Evolutionary conservation across 441 rosid genomes (phyloP).

Genomic region (Brassica hybrid): DNA sequence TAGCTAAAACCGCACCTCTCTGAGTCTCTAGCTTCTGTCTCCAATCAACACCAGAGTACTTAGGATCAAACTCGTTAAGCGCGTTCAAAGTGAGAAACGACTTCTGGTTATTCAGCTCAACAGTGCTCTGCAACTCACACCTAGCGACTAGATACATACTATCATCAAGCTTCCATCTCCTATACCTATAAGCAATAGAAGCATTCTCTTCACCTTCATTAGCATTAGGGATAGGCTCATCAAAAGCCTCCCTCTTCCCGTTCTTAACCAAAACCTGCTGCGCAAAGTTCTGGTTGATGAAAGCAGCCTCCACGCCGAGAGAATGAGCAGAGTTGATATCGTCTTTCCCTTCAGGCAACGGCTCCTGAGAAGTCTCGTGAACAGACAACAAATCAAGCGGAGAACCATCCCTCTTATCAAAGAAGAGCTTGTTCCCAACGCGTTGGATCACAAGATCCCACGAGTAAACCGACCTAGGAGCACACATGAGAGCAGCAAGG

Average conservation of each 20-base stretch:
- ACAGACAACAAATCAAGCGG: constrained; percentile 83
- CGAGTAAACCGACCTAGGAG: constrained; percentile 89
- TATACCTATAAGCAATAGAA: constrained; percentile 83
- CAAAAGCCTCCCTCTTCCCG: constrained; percentile 77
- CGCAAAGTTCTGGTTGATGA: constrained; percentile 84
- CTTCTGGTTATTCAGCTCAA: constrained; percentile 73
- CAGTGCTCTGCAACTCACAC: constrained; percentile 89
- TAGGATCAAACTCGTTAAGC: constrained; percentile 88
- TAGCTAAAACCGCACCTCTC: constrained; percentile 89
- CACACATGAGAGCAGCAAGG: constrained; percentile 81
- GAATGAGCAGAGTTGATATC: constrained; percentile 90
- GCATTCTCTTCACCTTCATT: constrained; percentile 90
- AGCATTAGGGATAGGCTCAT: constrained; percentile 87
- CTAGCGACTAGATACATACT: constrained; percentile 77
- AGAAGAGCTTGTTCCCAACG: constrained; percentile 88
- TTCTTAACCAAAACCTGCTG: constrained; percentile 86
- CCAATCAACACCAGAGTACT: constrained; percentile 55
- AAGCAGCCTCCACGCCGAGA: constrained; percentile 86
- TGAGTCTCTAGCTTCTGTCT: constrained; percentile 81
- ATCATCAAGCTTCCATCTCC: constrained; percentile 91
- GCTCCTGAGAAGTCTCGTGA: constrained; percentile 91
- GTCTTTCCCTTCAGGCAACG: constrained; percentile 86
- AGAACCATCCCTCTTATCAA: constrained; percentile 89
- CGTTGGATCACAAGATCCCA: constrained; percentile 95
- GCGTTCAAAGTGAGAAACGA: constrained; percentile 84